Evolutionary conservation across 2,329 filamentous ascomycete species (phyloP).

Genomic region (Arthroderma sp.): DNA sequence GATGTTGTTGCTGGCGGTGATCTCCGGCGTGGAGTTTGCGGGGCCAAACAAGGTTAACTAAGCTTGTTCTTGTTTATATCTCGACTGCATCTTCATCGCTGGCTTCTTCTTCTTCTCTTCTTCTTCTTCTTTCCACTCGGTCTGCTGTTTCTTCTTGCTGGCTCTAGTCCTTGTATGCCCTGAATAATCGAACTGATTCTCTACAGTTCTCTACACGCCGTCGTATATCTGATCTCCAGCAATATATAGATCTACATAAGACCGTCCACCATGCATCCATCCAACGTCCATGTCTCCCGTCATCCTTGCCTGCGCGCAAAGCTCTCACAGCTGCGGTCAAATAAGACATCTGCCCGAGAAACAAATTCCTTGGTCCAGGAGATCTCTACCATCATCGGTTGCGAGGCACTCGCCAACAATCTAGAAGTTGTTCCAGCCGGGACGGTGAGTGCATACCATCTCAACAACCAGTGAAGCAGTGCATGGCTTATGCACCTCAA

Average conservation of each 20-base stretch:
- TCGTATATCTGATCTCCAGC: too few species aligned
- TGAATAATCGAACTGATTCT: too few species aligned
- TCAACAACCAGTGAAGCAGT: neutral
- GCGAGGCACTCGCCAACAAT: constrained; percentile 60
- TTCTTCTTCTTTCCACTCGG: neutral
- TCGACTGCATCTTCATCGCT: constrained; percentile 5
- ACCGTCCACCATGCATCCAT: constrained; percentile 25
- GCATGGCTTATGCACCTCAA: constrained; percentile 3
- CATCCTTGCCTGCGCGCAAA: constrained; percentile 83
- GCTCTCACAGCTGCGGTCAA: constrained; percentile 74
- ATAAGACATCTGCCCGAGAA: constrained; percentile 54
- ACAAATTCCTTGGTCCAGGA: constrained; percentile 76
- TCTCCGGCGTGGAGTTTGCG: too few species aligned
- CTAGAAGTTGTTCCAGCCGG: constrained; percentile 46
- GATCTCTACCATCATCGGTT: constrained; percentile 67
- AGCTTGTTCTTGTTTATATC: neutral
- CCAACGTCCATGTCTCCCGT: constrained; percentile 58
- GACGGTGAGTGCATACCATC: constrained; percentile 41
- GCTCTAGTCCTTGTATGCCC: too few species aligned
- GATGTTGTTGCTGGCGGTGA: too few species aligned
- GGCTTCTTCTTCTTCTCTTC: constrained; percentile 2
- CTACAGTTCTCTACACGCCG: too few species aligned
- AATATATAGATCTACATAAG: neutral
- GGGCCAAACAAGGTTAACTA: too few species aligned
- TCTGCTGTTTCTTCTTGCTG: neutral